These are phyloP conservation scores for Hypoxylon sp. DNA, from an alignment of 2,329 filamentous ascomycete species.

Conservation along the genomic window DNA sequence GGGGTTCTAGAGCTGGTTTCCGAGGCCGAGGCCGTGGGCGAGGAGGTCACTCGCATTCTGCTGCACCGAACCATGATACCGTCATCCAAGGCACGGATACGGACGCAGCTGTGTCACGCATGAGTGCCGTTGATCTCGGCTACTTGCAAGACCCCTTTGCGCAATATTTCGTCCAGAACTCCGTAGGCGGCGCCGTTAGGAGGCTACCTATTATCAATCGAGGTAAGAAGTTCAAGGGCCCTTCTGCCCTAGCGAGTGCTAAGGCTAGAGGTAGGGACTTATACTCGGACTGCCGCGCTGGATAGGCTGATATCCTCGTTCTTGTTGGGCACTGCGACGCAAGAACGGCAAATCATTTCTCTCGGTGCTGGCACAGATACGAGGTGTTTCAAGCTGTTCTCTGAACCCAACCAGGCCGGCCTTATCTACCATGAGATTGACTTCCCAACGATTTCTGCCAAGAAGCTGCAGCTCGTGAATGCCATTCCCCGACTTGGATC, in stretches of 20 bases:
- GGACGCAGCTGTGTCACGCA: constrained; percentile 88
- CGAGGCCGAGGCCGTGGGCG: constrained; percentile 52
- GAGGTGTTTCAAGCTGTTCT: constrained; percentile 81
- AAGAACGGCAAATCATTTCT: constrained; percentile 83
- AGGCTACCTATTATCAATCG: constrained; percentile 93
- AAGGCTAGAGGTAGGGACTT: constrained; percentile 75
- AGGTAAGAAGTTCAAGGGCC: constrained; percentile 66
- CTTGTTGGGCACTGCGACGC: constrained; percentile 59
- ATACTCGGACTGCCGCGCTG: constrained; percentile 86
- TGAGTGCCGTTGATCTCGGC: constrained; percentile 88
- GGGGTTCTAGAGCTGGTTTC: constrained; percentile 62
- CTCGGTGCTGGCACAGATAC: constrained; percentile 96
- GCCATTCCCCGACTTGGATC: constrained; percentile 59
- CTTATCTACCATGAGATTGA: constrained; percentile 93
- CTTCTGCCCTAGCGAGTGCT: constrained; percentile 44
- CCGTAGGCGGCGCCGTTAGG: constrained; percentile 64
- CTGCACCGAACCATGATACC: constrained; percentile 69
- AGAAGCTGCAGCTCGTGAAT: constrained; percentile 71
- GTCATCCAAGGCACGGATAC: constrained; percentile 90
- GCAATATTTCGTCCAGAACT: constrained; percentile 71
- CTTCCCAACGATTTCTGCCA: constrained; percentile 79
- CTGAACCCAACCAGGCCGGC: constrained; percentile 54
- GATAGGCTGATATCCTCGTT: constrained; percentile 83
- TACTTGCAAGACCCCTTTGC: constrained; percentile 90
- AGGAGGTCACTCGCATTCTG: constrained; percentile 42